Evolutionary conservation across 371 early-diverging fungal genomes (phyloP).

Genomic region (Apophysomyces sp.): DNA sequence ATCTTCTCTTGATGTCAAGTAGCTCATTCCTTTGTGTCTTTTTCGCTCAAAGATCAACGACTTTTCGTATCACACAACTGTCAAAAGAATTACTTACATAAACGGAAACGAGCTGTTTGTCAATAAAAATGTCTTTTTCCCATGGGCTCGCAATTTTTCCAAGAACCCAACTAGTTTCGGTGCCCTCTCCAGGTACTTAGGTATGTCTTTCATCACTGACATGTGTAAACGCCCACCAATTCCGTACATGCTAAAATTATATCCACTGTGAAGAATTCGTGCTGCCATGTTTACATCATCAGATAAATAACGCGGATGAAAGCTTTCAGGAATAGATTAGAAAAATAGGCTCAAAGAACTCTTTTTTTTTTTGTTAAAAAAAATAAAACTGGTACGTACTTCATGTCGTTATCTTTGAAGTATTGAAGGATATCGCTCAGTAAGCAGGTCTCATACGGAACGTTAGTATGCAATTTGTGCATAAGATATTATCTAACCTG

Average conservation of each 20-base stretch:
- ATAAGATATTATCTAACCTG: constrained; percentile 28
- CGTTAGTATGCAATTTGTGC: background rate
- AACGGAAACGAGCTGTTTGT: constrained; percentile 64
- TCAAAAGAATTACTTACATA: constrained; percentile 26
- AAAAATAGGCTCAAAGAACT: background rate
- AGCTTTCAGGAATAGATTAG: constrained; percentile 21
- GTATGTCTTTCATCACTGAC: constrained; percentile 48
- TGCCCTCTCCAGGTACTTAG: constrained; percentile 45
- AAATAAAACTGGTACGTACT: constrained; percentile 23
- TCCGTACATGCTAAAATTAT: constrained; percentile 20
- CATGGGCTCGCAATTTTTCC: constrained; percentile 41
- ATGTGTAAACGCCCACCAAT: constrained; percentile 57
- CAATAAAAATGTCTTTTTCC: constrained; percentile 58
- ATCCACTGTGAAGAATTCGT: constrained; percentile 50
- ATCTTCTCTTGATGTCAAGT: constrained; percentile 47
- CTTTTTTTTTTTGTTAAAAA: no score
- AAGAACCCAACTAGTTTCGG: constrained; percentile 52
- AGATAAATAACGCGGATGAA: constrained; percentile 66
- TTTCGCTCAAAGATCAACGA: background rate
- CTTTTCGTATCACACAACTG: background rate
- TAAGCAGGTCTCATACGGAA: constrained; percentile 28
- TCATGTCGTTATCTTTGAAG: constrained; percentile 53
- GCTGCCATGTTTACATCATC: constrained; percentile 61
- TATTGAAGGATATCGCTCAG: constrained; percentile 64
- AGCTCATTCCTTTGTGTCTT: constrained; percentile 49